Percentiles rank a stretch among this genome's conserved stretches.
phyloP scores from a whole-genome alignment of 352 stramenopile genomes.

The Phytophthora pinifolia region DNA sequence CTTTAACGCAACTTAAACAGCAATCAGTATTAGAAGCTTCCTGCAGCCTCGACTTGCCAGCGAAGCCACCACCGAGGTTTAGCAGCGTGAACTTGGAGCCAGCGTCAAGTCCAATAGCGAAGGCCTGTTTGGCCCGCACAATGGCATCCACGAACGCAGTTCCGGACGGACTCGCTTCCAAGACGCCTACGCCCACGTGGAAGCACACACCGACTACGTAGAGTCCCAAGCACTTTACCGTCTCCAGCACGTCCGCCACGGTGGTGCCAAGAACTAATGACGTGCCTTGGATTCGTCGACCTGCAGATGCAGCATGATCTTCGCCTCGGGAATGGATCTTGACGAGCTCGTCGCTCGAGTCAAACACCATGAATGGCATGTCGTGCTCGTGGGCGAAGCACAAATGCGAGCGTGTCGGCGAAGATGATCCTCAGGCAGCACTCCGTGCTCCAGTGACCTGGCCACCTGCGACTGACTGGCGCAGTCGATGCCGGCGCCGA shows the following conservation, averaged over 20 bases:
- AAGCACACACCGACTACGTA: constrained; percentile 86
- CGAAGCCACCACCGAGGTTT: constrained; percentile 90
- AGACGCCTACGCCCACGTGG: constrained; percentile 86
- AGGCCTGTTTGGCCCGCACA: constrained; percentile 55
- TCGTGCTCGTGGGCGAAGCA: constrained; percentile 52
- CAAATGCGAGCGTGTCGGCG: constrained; percentile 80
- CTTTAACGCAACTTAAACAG: constrained; percentile 20
- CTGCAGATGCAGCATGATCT: constrained; percentile 73
- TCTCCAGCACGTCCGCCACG: constrained; percentile 54
- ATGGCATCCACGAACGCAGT: constrained; percentile 82
- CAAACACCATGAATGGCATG: constrained; percentile 83
- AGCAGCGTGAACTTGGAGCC: constrained; percentile 74
- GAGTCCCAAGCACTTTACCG: constrained; percentile 57
- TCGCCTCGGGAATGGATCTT: constrained; percentile 54
- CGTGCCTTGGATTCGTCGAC: constrained; percentile 86
- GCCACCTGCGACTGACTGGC: constrained; percentile 80
- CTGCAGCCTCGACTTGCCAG: too few species aligned
- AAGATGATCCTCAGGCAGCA: constrained; percentile 79
- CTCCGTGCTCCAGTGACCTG: constrained; percentile 59
- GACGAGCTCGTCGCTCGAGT: constrained; percentile 84
- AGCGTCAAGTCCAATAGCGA: constrained; percentile 55
- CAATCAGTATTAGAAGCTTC: too few species aligned
- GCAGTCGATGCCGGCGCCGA: constrained; percentile 84
- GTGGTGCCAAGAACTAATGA: constrained; percentile 76
- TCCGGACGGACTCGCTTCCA: constrained; percentile 66